These are phyloP conservation scores for Saturnispora serradocipensis DNA, from an alignment of 805 yeast genomes.

Conservation along the genomic window DNA sequence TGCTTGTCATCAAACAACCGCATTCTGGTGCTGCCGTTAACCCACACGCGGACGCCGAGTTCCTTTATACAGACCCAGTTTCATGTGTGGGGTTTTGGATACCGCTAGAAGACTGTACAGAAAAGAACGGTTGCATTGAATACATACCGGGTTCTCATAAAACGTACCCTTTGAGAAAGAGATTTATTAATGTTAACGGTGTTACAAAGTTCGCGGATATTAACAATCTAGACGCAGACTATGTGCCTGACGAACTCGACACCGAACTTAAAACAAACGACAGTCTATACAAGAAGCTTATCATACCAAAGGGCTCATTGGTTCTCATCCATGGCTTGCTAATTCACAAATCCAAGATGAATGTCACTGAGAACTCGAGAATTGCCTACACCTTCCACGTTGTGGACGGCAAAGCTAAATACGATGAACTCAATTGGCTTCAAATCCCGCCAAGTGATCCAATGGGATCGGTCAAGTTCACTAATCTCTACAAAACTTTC, in stretches of 20 bases:
- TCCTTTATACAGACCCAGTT: conserved; percentile 62
- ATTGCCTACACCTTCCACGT: conserved; percentile 76
- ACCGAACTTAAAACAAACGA: conserved; percentile 25
- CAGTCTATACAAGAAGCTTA: conserved; percentile 38
- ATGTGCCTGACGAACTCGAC: conserved; percentile 17
- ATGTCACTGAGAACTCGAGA: conserved; percentile 46
- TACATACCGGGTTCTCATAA: conserved; percentile 67
- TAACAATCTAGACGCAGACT: conserved; percentile 15
- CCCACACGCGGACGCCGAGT: conserved; percentile 67
- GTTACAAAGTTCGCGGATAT: conserved; percentile 49
- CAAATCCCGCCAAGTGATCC: conserved; percentile 54
- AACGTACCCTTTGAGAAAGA: conserved; percentile 42
- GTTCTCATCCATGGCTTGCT: conserved; percentile 65
- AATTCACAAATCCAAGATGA: conserved; percentile 60
- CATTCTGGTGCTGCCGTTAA: conserved; percentile 67
- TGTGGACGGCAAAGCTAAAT: conserved; percentile 55
- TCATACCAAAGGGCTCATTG: conserved; percentile 64
- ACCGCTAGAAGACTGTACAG: conserved; percentile 66
- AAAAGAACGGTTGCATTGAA: conserved; percentile 57
- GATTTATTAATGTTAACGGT: conserved; percentile 50
- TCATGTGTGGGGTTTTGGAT: conserved; percentile 75
- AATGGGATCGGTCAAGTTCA: conserved; percentile 51
- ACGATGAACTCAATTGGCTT: conserved; percentile 65
- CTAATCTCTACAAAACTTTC: conserved; percentile 31
- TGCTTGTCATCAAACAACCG: conserved; percentile 75